Base-by-base conservation (phyloP, 2,329 filamentous ascomycete species). In the Apiospora arundinis region DNA sequence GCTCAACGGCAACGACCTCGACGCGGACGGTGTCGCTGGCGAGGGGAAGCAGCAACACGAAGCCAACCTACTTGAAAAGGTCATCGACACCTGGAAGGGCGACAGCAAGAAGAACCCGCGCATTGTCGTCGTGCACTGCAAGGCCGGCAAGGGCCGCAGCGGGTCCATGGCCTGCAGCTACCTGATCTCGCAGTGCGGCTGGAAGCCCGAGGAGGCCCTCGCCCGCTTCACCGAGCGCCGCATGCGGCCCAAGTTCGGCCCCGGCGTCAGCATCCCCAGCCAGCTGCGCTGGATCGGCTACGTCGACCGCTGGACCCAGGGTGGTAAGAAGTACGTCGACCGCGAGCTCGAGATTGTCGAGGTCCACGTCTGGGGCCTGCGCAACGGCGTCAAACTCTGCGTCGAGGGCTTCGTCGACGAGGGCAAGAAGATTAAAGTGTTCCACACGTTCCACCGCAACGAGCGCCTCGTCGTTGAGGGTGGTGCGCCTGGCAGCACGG, bases 51-150 rank as follows among this genome's bases (percentile, higher is more conserved):
- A 49, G 48, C 21, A 49, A 11, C n/a, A n/a, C 25, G 16, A 56
- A 12, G n/a, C 32, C 25, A 66, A 60, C 16, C 69, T 77, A 14
- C 74, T 75, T 14, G 73, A 70, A 5, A 75, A 73, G 70, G 75
- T 76, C n/a, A 28, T 77, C 18, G 77, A 80, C 66, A 76, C 76
- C 18, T 80, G 81, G 69, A 82, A 78, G 5, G 56, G 56, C 28
- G 21, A 7, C 28, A 74, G 80, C 48, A 81, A 80, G 68, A 78
- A 82, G 45, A 79, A 78, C 63, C 80, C 82, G 48, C 87, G 94
- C 45, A 94, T 98, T 0, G 92, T 92, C 0, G 95, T 98, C 8
- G 94, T 98, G 9, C 96, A 99, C 82, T 98, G 96, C 85, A 98
- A 98, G 80, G 96, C 96, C 0, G 96, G 96, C 2, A 99, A 99